A percentile compares a stretch with the other conserved stretches of the same genome.
Evolutionary conservation across 176 grass and related monocot species (phyloP).

Genomic region (bread wheat (Triticum aestivum)): IWGSC_CS_RefSeq_v2.1 NC_057811.1:433639319-433639818

Average conservation of each 20-base stretch:
- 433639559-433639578: not conserved
- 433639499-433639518: conserved; percentile 31
- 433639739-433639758: not conserved
- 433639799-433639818: not conserved
- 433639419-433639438: not conserved
- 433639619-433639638: not conserved
- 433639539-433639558: conserved; percentile 42
- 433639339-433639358: not conserved
- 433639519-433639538: not conserved
- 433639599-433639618: not conserved
- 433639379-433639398: not conserved
- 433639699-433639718: not conserved
- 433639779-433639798: not conserved
- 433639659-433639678: conserved; percentile 18
- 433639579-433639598: not conserved
- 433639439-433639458: conserved; percentile 10
- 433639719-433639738: not conserved
- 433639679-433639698: not conserved
- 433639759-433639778: not conserved
- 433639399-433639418: not conserved
- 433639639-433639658: not conserved
- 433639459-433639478: conserved; percentile 51
- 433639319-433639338: not conserved
- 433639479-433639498: conserved; percentile 36
- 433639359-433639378: not conserved